A percentile compares a stretch with the other conserved stretches of the same genome.
These are phyloP conservation scores for Hyparrhenia diplandra DNA, from an alignment of 176 grass and related monocot species.

Conservation along the genomic window DNA sequence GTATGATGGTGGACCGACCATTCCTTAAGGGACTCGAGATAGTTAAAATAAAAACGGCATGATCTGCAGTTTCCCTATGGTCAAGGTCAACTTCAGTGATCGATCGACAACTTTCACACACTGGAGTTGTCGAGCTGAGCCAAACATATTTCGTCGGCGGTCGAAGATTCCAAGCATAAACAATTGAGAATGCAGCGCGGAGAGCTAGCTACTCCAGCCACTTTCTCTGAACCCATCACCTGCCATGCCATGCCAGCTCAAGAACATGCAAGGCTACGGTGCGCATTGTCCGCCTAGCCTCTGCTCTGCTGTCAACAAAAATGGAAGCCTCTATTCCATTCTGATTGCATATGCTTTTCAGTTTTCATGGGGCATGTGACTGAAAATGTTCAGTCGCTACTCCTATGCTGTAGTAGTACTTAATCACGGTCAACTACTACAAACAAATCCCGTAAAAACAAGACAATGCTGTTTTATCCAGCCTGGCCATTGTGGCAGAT, in stretches of 20 bases:
- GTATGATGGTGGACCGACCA: neutral
- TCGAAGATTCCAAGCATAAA: neutral
- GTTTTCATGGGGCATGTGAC: neutral
- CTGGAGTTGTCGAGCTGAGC: neutral
- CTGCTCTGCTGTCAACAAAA: too few species aligned
- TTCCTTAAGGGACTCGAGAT: neutral
- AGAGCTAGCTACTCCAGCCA: neutral
- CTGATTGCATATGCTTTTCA: neutral
- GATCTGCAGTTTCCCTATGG: neutral
- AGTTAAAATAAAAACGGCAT: neutral
- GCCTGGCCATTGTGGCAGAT: neutral
- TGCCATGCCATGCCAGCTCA: neutral
- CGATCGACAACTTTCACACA: neutral
- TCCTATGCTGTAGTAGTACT: neutral
- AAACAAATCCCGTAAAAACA: neutral
- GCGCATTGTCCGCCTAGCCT: too few species aligned
- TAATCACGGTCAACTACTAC: constrained; percentile 1
- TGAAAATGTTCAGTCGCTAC: neutral
- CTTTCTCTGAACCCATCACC: neutral
- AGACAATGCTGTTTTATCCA: neutral
- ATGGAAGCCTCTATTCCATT: neutral
- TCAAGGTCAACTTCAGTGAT: neutral
- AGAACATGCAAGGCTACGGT: constrained; percentile 19
- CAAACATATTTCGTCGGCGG: neutral
- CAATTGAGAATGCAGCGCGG: neutral